These are phyloP conservation scores for Carex kokanica DNA, from an alignment of 176 grass and related monocot species.

Conservation along the genomic window DNA sequence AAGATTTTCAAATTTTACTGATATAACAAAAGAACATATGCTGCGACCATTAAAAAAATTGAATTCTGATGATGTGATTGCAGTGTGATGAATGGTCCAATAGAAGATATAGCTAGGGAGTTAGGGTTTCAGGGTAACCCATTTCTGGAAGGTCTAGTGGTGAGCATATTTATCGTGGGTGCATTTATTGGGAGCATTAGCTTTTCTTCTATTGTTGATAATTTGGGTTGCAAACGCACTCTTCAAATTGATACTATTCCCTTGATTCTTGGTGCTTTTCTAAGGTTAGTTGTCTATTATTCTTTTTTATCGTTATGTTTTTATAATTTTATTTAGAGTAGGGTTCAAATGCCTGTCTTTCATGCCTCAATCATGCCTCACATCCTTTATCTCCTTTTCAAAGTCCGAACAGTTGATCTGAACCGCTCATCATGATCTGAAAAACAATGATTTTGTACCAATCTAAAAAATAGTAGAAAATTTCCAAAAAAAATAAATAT, in stretches of 20 bases:
- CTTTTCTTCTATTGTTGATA: conserved; percentile 73
- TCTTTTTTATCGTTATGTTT: neutral
- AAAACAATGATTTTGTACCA: too few relatives aligned
- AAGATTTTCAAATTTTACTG: conserved; percentile 14
- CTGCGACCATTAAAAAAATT: neutral
- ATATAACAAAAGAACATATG: neutral
- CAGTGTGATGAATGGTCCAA: conserved; percentile 98
- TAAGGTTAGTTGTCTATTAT: conserved; percentile 54
- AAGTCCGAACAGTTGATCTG: too few relatives aligned
- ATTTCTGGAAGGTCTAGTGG: conserved; percentile 88
- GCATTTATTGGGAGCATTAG: conserved; percentile 85
- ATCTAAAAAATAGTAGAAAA: too few relatives aligned
- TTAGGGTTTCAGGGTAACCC: conserved; percentile 95
- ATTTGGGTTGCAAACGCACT: conserved; percentile 82
- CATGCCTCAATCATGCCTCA: too few relatives aligned
- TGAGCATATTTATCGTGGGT: conserved; percentile 96
- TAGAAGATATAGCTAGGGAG: conserved; percentile 81
- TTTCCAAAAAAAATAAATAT: too few relatives aligned
- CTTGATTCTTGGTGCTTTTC: conserved; percentile 76
- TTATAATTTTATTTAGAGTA: conserved; percentile 12
- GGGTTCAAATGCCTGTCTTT: neutral
- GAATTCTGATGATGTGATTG: conserved; percentile 30
- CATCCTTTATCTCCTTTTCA: too few relatives aligned
- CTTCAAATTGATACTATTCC: conserved; percentile 84
- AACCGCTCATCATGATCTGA: too few relatives aligned